A percentile compares a stretch with the other conserved stretches of the same genome.
These are phyloP conservation scores for Eutrema japonicum DNA, from an alignment of 345 rosid species.

Conservation along the genomic window DNA sequence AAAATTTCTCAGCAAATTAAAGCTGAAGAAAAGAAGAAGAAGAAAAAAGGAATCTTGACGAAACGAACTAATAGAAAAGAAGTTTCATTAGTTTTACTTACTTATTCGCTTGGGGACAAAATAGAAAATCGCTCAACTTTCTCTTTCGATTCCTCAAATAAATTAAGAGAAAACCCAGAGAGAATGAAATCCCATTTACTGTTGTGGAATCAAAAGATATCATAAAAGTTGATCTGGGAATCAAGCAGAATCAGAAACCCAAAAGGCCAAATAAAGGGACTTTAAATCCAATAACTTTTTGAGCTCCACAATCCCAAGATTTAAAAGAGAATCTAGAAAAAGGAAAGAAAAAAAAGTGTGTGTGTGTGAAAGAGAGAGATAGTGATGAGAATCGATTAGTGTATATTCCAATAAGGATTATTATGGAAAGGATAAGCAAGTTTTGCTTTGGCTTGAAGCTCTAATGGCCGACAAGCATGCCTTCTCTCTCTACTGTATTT, in stretches of 20 bases:
- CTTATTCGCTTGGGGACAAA: slow-evolving; percentile 8
- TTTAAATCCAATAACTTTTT: slow-evolving; percentile 35
- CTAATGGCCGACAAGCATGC: slow-evolving; percentile 50
- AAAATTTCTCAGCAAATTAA: not conserved
- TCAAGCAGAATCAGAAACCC: slow-evolving; percentile 39
- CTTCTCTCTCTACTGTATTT: slow-evolving; percentile 48
- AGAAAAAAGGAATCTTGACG: not conserved
- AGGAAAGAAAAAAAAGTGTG: not conserved
- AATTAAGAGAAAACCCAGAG: slow-evolving; percentile 10
- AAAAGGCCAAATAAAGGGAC: slow-evolving; percentile 39
- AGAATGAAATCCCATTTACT: slow-evolving; percentile 10
- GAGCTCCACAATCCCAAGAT: slow-evolving; percentile 45
- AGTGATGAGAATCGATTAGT: slow-evolving; percentile 43
- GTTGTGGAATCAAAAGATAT: slow-evolving; percentile 28
- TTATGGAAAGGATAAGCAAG: slow-evolving; percentile 41
- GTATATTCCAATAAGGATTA: slow-evolving; percentile 46
- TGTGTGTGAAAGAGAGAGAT: not conserved
- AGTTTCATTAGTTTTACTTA: slow-evolving; percentile 19
- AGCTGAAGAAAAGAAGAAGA: slow-evolving; percentile 28
- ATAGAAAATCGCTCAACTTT: slow-evolving; percentile 19
- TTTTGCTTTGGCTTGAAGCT: slow-evolving; percentile 41
- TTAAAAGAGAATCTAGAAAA: not conserved
- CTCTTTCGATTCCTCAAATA: slow-evolving; percentile 38
- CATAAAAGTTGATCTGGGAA: slow-evolving; percentile 31
- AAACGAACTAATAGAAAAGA: not conserved